Percentiles rank a stretch among this genome's conserved stretches.
phyloP scores from a whole-genome alignment of 1,284 basidiomycete genomes.

The Anthracocystis walkeri region DNA sequence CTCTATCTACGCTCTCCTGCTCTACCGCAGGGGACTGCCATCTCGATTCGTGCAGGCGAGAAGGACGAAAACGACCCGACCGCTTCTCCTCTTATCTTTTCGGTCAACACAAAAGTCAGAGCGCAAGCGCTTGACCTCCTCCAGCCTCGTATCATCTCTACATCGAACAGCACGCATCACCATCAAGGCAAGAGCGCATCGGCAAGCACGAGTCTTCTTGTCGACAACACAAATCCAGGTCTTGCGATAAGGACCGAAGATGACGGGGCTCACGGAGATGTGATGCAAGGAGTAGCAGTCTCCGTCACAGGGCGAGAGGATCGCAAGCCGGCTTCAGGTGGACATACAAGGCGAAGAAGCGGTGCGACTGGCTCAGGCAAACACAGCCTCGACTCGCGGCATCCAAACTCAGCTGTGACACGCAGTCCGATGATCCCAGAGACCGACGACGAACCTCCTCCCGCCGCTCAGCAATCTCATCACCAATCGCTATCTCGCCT shows the following conservation, averaged over 20 bases:
- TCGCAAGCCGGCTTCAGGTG: constrained; percentile 10
- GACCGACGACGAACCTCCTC: constrained; percentile 10
- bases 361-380: constrained; percentile 41
- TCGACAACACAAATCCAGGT: background rate
- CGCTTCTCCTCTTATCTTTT: constrained; percentile 48
- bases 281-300: constrained; percentile 24
- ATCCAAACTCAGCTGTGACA: constrained; percentile 10
- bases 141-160: constrained; percentile 3
- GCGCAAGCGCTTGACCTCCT: constrained; percentile 6
- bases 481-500: constrained; percentile 8
- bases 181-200: background rate
- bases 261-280: background rate
- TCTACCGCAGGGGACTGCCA: constrained; percentile 46
- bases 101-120: constrained; percentile 35
- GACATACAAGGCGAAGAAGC: constrained; percentile 35
- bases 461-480: background rate
- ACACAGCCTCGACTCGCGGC: constrained; percentile 12
- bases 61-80: constrained; percentile 24
- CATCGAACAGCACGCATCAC: background rate
- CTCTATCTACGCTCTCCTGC: constrained; percentile 55
- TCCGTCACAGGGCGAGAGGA: constrained; percentile 37
- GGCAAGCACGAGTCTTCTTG: background rate
- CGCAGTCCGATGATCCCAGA: constrained; percentile 37
- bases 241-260: constrained; percentile 1
- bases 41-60: constrained; percentile 43